Percentiles rank a stretch among this genome's conserved stretches.
These are phyloP conservation scores for Grosmannia clavigera DNA, from an alignment of 2,329 filamentous ascomycete genomes.

Conservation along the genomic window DNA sequence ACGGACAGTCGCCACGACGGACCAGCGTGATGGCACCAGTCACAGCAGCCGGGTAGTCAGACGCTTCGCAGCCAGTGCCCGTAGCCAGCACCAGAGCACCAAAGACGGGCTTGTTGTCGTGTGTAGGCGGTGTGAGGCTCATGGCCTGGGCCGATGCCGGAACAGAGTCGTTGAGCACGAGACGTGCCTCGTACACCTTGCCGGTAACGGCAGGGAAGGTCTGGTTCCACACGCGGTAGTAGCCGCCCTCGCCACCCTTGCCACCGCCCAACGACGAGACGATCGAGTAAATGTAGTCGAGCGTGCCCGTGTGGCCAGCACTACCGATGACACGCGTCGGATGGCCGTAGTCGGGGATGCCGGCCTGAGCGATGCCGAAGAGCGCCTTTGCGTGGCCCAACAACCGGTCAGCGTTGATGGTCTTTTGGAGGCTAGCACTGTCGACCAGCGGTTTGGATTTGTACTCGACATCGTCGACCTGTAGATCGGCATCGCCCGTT, in stretches of 20 bases:
- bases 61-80: constrained; percentile 49
- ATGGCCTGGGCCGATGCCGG: constrained; percentile 41
- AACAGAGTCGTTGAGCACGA: constrained; percentile 41
- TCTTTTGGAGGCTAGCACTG: constrained; percentile 41
- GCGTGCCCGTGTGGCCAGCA: constrained; percentile 48
- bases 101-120: constrained; percentile 43
- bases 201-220: constrained; percentile 50
- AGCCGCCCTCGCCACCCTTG: constrained; percentile 19
- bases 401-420: constrained; percentile 44
- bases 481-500: neutral
- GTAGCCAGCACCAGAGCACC: constrained; percentile 47
- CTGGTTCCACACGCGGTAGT: constrained; percentile 53
- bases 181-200: constrained; percentile 43
- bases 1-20: constrained; percentile 56
- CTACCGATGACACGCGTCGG: constrained; percentile 62
- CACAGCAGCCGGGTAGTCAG: constrained; percentile 49
- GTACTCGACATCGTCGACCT: neutral
- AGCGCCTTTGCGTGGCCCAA: constrained; percentile 47
- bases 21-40: constrained; percentile 58
- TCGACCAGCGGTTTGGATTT: constrained; percentile 20
- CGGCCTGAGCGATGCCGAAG: constrained; percentile 48
- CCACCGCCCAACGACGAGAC: constrained; percentile 37
- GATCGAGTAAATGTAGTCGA: constrained; percentile 48
- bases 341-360: constrained; percentile 48
- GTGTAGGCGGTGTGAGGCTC: constrained; percentile 55